Percentiles rank a stretch among this genome's conserved stretches.
These are phyloP conservation scores for Phytophthora quininea DNA, from an alignment of 352 stramenopile species.

Conservation along the genomic window DNA sequence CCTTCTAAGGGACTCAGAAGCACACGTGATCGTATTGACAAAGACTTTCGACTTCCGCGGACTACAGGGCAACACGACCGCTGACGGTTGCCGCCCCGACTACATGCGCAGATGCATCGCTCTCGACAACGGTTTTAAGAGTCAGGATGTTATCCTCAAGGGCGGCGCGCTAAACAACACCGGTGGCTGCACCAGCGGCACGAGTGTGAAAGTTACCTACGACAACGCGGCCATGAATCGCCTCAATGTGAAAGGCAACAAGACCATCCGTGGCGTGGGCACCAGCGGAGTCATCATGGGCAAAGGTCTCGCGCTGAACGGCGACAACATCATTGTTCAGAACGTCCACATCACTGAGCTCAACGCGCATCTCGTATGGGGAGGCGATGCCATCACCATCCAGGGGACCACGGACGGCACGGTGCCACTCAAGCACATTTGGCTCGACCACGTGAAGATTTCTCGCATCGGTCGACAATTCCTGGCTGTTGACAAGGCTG, in stretches of 20 bases:
- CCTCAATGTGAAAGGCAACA: slow-evolving; percentile 40
- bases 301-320: slow-evolving; percentile 42
- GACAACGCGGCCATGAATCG: slow-evolving; percentile 30
- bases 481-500: slow-evolving; percentile 38
- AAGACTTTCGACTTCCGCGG: slow-evolving; percentile 47
- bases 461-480: slow-evolving; percentile 42
- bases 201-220: slow-evolving; percentile 27
- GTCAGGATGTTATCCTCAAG: slow-evolving; percentile 51
- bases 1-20: slow-evolving; percentile 25
- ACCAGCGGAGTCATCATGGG: slow-evolving; percentile 45
- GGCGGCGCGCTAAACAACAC: slow-evolving; percentile 45
- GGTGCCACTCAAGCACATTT: slow-evolving; percentile 37
- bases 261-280: slow-evolving; percentile 50
- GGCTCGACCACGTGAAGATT: slow-evolving; percentile 60
- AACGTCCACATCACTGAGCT: slow-evolving; percentile 61
- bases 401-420: slow-evolving; percentile 24
- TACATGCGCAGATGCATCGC: slow-evolving; percentile 43
- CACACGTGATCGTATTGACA: slow-evolving; percentile 44
- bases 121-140: slow-evolving; percentile 49
- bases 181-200: slow-evolving; percentile 43
- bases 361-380: slow-evolving; percentile 51
- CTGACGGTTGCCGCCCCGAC: slow-evolving; percentile 34
- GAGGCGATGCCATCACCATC: slow-evolving; percentile 37
- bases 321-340: slow-evolving; percentile 56
- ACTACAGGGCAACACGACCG: slow-evolving; percentile 39